Evolutionary conservation across 169 alveolate genomes (phyloP), one percentile per base, ranked within the genome.

Genomic region (Cryptosporidium bovis): DNA sequence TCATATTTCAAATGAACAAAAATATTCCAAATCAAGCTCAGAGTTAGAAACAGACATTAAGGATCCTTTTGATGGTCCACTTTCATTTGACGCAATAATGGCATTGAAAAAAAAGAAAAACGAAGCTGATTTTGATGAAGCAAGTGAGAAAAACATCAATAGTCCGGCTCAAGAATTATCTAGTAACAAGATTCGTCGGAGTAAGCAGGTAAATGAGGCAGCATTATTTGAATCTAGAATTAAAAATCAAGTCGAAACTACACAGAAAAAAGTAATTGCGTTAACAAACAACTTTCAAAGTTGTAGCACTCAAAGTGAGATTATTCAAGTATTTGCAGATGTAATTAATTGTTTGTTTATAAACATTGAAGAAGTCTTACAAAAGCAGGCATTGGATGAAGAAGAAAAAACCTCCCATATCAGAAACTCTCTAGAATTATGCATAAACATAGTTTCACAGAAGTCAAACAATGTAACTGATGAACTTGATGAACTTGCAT

Each of bases 41-140:
- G 46, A 55, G 6, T 20, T 29, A 62, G 67, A 62, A 3, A 62
- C 36, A 6, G 6, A 34, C 18, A 60, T 44, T 12, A 77, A 62
- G 18, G 58, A 50, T 24, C 58, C 64, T 27, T 77, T 77, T 77
- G 87, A 77, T 44, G 87, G 87, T 2, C 87, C 87, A 18, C 27
- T 77, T 13, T 77, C 87, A 40, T 77, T 77, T 77, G 87, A 77
- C 64, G 40, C 87, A 29, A 77, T 77, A 29, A 77, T 77, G 87
- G 87, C 71, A n/a, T 60, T 77, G 50, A 77, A 77, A 44, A 77
- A 48, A 29, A 77, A 77, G 48, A 77, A 60, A 31, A 29, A 8
- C 44, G 50, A 27, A 27, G 33, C 7, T 20, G 24, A 15, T n/a
- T 20, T 24, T 33, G 67, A 62, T 24, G 44, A 62, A 62, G 18